Percentiles rank a stretch among this genome's conserved stretches.
These are phyloP conservation scores for Asterochloris erici DNA, from an alignment of 139 green algal species.

Conservation along the genomic window DNA sequence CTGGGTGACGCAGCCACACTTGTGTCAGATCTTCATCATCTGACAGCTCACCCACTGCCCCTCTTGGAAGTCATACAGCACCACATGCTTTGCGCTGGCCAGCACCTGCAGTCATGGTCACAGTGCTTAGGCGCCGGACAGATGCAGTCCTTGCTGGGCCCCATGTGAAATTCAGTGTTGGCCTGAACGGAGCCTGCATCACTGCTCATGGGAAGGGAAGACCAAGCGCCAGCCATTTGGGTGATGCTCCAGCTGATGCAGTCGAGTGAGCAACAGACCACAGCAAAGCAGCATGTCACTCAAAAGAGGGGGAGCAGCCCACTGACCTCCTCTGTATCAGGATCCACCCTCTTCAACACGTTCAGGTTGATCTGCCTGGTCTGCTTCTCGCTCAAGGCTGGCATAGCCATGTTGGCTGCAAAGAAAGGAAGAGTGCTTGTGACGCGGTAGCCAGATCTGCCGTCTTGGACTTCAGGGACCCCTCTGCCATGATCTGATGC, in stretches of 20 bases:
- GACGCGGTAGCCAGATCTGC: too few species aligned
- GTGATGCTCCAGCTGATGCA: too few species aligned
- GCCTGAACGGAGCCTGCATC: neutral
- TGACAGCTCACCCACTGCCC: constrained; percentile 56
- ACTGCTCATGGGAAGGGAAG: too few species aligned
- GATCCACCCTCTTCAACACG: neutral
- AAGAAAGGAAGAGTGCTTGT: too few species aligned
- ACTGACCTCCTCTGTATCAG: neutral
- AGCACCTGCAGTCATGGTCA: constrained; percentile 38
- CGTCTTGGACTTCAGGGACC: too few species aligned
- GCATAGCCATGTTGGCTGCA: too few species aligned
- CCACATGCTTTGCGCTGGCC: constrained; percentile 62
- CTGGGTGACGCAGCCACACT: neutral
- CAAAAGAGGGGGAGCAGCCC: too few species aligned
- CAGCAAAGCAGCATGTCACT: too few species aligned
- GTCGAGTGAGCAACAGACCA: too few species aligned
- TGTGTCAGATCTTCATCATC: neutral
- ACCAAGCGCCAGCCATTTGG: too few species aligned
- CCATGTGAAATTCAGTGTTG: neutral
- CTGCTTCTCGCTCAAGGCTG: too few species aligned
- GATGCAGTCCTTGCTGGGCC: neutral
- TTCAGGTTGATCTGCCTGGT: neutral
- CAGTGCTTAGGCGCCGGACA: neutral
- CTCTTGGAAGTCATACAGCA: constrained; percentile 76
- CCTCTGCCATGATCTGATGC: too few species aligned